These are phyloP conservation scores for Penicillium fimorum DNA, from an alignment of 495 filamentous ascomycete genomes.

Conservation along the genomic window DNA sequence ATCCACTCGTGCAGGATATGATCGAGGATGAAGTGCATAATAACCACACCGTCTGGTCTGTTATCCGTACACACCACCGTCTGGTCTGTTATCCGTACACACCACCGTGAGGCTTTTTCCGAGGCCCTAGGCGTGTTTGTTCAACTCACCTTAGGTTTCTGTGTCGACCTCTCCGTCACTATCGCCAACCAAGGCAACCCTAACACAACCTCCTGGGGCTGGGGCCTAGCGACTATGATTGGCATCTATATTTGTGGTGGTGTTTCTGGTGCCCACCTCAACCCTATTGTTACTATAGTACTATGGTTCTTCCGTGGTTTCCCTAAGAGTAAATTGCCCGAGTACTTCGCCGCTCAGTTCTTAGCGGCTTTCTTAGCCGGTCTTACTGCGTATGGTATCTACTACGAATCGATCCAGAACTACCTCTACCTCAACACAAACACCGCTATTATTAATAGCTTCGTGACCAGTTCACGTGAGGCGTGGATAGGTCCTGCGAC, in stretches of 20 bases:
- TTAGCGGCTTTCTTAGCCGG: conserved; percentile 45
- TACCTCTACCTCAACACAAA: conserved; percentile 33
- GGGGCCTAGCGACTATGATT: conserved; percentile 58
- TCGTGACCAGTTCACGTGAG: conserved; percentile 41
- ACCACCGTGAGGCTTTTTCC: conserved; percentile 49
- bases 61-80: conserved; percentile 50
- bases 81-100: conserved; percentile 53
- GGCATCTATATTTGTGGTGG: conserved; percentile 57
- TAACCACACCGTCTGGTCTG: conserved; percentile 53
- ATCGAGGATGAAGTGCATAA: conserved; percentile 49
- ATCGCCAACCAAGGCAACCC: conserved; percentile 44
- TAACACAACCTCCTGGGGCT: conserved; percentile 51
- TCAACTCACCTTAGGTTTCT: conserved; percentile 47
- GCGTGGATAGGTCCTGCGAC: conserved; percentile 41
- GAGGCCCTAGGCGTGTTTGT: conserved; percentile 50
- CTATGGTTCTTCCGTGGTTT: conserved; percentile 54
- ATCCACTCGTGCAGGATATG: conserved; percentile 39
- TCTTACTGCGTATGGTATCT: conserved; percentile 47
- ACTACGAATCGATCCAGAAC: conserved; percentile 46
- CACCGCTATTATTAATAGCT: conserved; percentile 40
- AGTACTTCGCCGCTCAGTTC: conserved; percentile 53
- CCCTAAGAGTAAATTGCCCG: conserved; percentile 41
- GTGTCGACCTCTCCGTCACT: conserved; percentile 48
- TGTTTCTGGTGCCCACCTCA: conserved; percentile 56
- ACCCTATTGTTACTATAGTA: conserved; percentile 50